Conservation (phyloP, 768 basidiomycete species). For the Rhizopogon vesiculosus region DNA sequence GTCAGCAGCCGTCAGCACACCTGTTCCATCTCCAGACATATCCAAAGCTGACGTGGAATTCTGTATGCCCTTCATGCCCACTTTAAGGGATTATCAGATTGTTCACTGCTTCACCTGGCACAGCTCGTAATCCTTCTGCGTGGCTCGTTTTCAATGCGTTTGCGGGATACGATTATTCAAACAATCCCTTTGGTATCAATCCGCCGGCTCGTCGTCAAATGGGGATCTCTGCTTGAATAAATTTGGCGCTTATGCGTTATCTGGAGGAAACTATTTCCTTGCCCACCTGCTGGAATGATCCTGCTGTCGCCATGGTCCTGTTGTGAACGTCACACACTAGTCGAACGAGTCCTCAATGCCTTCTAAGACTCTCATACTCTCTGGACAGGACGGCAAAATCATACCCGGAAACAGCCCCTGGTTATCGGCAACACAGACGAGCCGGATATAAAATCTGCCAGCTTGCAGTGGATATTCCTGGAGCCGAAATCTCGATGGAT, state of each 20-base stretch:
- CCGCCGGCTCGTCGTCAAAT: slow-evolving; percentile 50
- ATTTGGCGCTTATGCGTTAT: slow-evolving; percentile 58
- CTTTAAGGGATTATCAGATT: slow-evolving; percentile 62
- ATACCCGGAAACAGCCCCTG: slow-evolving; percentile 34
- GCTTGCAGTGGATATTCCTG: slow-evolving; percentile 32
- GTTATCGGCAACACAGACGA: slow-evolving; percentile 40
- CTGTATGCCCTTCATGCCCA: slow-evolving; percentile 35
- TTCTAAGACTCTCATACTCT: slow-evolving; percentile 19
- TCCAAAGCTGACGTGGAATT: slow-evolving; percentile 38
- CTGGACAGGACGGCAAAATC: slow-evolving; percentile 14
- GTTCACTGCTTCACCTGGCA: slow-evolving; percentile 37
- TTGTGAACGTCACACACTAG: slow-evolving; percentile 7
- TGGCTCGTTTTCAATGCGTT: slow-evolving; percentile 62
- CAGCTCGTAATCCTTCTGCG: slow-evolving; percentile 52
- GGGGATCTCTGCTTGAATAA: slow-evolving; percentile 71
- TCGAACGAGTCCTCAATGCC: slow-evolving; percentile 10
- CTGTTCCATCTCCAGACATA: slow-evolving; percentile 37
- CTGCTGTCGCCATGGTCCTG: slow-evolving; percentile 11
- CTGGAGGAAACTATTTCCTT: slow-evolving; percentile 27
- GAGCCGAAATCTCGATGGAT: slow-evolving; percentile 30
- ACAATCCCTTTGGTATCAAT: slow-evolving; percentile 47
- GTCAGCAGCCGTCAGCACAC: slow-evolving; percentile 9
- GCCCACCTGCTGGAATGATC: slow-evolving; percentile 14
- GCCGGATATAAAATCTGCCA: slow-evolving; percentile 37
- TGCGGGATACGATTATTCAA: slow-evolving; percentile 61